Base-by-base conservation (phyloP, 768 basidiomycete species). In the Boletellus ananas region DNA sequence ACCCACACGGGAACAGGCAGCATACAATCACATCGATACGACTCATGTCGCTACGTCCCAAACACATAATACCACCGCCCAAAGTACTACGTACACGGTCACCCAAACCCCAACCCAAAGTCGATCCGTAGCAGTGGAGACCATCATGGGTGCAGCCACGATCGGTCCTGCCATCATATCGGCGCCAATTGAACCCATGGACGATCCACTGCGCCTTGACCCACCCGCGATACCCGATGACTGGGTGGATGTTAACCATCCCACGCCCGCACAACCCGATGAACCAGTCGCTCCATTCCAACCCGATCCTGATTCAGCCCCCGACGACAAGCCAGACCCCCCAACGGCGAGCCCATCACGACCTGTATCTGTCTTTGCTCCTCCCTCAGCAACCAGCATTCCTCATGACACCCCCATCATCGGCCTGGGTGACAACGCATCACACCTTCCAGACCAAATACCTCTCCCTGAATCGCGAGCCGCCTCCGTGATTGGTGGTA, bases 401-500 rank as follows among this genome's bases (percentile, higher is more conserved):
- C 53, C 57, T 9, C 50, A 51, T 16, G 42, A 57, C 18, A 57
- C 65, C 8, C 51, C 55, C n/a, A 63, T 67, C 18, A 34, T 50
- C 6, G 57, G 57, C 36, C 38, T 27, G 23, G 40, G 4, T 44
- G 34, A 35, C 13, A 43, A 33, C 34, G 11, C 5, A 42, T 49
- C 58, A 20, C 46, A 16, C n/a, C 48, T n/a, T 6, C 59, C 66
- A 25, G 58, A 57, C 1, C 50, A 52, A 44, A 47, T 68, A 3
- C 57, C 59, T 14, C 60, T 67, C 14, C 65, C 66, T 13, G 47
- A 54, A 34, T 65, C 68, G n/a, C 66, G 66, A 4, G 66, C 66
- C 1, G 62, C 55, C 14, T 68, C 68, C 1, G 66, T 60, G 43
- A 55, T 68, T 7, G 68, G 61, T 11, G 56, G 65, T 13, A 49